phyloP scores from a whole-genome alignment of 2,329 filamentous ascomycete genomes.

The Penicillium brasilianum region DNA sequence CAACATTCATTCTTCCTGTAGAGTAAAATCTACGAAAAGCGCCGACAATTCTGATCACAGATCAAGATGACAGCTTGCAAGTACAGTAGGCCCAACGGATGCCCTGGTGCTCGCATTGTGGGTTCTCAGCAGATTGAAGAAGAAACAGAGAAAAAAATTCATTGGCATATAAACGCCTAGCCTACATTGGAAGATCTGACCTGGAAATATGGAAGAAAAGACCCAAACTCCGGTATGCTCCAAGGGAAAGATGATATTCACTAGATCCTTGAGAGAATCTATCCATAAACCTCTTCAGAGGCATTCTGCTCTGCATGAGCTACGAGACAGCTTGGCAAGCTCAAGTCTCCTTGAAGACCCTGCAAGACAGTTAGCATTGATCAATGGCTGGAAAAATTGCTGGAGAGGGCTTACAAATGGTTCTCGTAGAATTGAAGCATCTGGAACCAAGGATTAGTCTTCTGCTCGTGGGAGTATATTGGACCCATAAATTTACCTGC shows the following conservation, averaged over 20 bases:
- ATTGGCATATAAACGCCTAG: slow-evolving; percentile 9
- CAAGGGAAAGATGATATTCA: slow-evolving; percentile 5
- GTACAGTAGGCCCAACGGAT: not conserved
- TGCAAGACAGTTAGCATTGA: slow-evolving; percentile 27
- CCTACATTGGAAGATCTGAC: slow-evolving; percentile 7
- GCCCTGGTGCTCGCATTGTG: not conserved
- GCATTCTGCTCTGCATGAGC: not conserved
- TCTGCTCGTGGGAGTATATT: not conserved
- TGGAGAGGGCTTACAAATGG: slow-evolving; percentile 48
- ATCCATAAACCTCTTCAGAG: not conserved
- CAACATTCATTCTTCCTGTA: not conserved
- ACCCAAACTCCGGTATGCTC: slow-evolving; percentile 17
- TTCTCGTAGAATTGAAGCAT: slow-evolving; percentile 57
- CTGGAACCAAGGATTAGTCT: slow-evolving; percentile 25
- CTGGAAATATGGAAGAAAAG: slow-evolving; percentile 1
- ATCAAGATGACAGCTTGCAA: not conserved
- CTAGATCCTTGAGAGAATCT: not conserved
- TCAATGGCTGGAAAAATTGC: not conserved
- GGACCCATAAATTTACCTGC: slow-evolving; percentile 37
- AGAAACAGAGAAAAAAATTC: not conserved
- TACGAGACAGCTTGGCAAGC: not conserved
- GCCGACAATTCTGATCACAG: not conserved
- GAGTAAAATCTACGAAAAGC: not conserved
- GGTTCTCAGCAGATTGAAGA: no score
- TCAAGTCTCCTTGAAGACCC: slow-evolving; percentile 44